Conservation (phyloP, 2,329 filamentous ascomycete genomes). For the Kalaharituber pfeilii region DNA sequence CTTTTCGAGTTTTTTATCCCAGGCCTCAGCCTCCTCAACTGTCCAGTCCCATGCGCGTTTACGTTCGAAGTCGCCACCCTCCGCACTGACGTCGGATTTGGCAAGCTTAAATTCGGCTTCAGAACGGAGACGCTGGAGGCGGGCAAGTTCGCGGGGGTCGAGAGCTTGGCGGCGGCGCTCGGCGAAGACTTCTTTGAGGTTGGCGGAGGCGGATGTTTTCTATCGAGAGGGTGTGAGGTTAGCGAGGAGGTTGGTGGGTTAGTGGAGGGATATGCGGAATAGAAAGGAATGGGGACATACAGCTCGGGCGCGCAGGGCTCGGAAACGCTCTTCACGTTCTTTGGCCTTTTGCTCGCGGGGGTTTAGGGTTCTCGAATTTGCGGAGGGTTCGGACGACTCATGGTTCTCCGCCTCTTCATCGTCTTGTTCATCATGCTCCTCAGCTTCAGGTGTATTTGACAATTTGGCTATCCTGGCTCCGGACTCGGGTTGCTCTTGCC, state of each 20-base stretch:
- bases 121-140: slow-evolving; percentile 69
- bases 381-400: background rate
- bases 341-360: slow-evolving; percentile 34
- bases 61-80: slow-evolving; percentile 84
- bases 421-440: background rate
- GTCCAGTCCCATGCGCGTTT: slow-evolving; percentile 99
- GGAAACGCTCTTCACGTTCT: slow-evolving; percentile 67
- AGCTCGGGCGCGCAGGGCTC: slow-evolving; percentile 65
- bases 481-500: background rate
- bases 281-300: slow-evolving; percentile 25
- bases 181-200: slow-evolving; percentile 65
- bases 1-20: slow-evolving; percentile 82
- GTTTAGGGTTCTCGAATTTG: slow-evolving; percentile 5
- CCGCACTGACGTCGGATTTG: slow-evolving; percentile 73
- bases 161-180: slow-evolving; percentile 65
- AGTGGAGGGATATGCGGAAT: background rate
- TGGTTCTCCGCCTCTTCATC: background rate
- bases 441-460: too few species aligned
- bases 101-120: slow-evolving; percentile 83
- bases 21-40: slow-evolving; percentile 77
- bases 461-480: background rate
- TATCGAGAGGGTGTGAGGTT: slow-evolving; percentile 22
- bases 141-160: slow-evolving; percentile 58
- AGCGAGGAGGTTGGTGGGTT: slow-evolving; percentile 10
- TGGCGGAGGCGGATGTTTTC: slow-evolving; percentile 53